Conservation (phyloP, 345 rosid species). For the Eucalyptus cloeziana region DNA sequence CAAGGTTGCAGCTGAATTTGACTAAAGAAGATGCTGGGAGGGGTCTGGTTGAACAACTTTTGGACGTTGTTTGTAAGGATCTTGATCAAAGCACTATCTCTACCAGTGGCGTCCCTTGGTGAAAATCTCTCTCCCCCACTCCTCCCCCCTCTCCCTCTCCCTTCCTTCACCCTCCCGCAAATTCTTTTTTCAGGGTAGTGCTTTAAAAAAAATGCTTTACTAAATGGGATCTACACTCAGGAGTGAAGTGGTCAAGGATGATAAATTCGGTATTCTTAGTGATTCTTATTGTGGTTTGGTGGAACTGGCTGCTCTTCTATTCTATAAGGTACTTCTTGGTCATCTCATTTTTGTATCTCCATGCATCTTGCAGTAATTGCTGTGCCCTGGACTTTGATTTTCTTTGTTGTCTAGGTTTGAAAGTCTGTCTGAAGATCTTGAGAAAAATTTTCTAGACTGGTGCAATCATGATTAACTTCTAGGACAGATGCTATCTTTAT, state of each 20-base stretch:
- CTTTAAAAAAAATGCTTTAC: background rate
- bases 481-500: background rate
- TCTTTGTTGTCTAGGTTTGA: background rate
- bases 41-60: slow-evolving; percentile 58
- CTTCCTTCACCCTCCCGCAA: background rate
- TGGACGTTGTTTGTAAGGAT: slow-evolving; percentile 71
- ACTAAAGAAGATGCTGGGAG: slow-evolving; percentile 42
- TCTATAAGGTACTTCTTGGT: slow-evolving; percentile 45
- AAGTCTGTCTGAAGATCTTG: background rate
- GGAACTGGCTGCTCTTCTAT: slow-evolving; percentile 68
- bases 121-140: slow-evolving; percentile 1
- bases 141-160: background rate
- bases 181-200: background rate
- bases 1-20: slow-evolving; percentile 64
- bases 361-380: background rate
- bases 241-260: slow-evolving; percentile 71
- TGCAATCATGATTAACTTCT: background rate
- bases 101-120: slow-evolving; percentile 38
- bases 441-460: background rate
- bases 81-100: slow-evolving; percentile 62
- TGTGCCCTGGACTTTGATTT: background rate
- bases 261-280: slow-evolving; percentile 52
- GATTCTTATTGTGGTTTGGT: slow-evolving; percentile 52
- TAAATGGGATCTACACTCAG: slow-evolving; percentile 15
- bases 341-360: background rate